Evolutionary conservation across 2,329 filamentous ascomycete species (phyloP).

Genomic region (Anthostomella pinea): DNA sequence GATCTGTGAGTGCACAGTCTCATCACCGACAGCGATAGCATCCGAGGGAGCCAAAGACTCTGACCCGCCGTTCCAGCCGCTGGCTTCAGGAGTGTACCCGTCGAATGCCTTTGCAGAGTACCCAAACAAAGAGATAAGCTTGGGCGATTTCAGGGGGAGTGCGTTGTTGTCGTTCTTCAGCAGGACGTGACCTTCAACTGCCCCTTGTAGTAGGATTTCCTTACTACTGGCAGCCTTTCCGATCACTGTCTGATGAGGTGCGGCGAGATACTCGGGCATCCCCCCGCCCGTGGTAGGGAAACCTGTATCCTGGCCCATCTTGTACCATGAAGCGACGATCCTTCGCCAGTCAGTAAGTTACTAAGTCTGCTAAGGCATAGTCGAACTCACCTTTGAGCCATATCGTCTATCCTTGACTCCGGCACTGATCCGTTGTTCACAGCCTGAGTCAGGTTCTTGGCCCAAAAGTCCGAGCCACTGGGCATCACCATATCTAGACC

Average conservation of each 20-base stretch:
- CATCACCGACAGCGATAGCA: conserved; percentile 14
- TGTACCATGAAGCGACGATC: conserved; percentile 54
- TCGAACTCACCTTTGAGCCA: conserved; percentile 44
- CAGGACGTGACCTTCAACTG: conserved; percentile 60
- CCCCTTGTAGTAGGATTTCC: conserved; percentile 47
- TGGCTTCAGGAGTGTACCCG: conserved; percentile 33
- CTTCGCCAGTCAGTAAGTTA: conserved; percentile 22
- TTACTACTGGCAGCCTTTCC: conserved; percentile 45
- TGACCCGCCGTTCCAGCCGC: conserved; percentile 30
- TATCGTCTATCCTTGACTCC: conserved; percentile 55
- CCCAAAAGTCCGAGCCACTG: conserved; percentile 38
- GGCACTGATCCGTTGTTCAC: conserved; percentile 60
- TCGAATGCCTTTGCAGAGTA: conserved; percentile 53
- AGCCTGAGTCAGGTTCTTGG: conserved; percentile 53
- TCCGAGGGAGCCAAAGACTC: conserved; percentile 18
- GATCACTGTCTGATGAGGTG: conserved; percentile 52
- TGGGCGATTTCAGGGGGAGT: conserved; percentile 50
- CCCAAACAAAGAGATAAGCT: conserved; percentile 55
- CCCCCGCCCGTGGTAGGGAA: conserved; percentile 46
- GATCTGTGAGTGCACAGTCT: conserved; percentile 34
- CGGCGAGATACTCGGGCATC: conserved; percentile 45
- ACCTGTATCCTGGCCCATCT: conserved; percentile 48
- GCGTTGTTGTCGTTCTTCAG: conserved; percentile 58
- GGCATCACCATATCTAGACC: conserved; percentile 75
- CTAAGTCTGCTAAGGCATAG: neutral